phyloP scores from a whole-genome alignment of 768 basidiomycete genomes.

The Krasilnikovozyma curviuscula region DNA sequence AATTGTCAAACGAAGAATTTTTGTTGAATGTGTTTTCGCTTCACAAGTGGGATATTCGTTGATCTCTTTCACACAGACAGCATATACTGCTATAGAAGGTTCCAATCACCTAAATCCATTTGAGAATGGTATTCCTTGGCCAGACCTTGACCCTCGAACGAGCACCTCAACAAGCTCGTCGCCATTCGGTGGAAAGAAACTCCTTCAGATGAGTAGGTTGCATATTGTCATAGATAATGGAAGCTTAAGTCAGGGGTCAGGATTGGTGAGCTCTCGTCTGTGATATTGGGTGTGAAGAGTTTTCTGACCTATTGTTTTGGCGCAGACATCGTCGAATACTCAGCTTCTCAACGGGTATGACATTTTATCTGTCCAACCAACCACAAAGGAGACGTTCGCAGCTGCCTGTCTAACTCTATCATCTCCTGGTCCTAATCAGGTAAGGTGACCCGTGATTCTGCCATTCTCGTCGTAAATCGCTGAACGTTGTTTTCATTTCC shows the following conservation, averaged over 20 bases:
- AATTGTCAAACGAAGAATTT: background rate
- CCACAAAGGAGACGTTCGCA: conserved; percentile 51
- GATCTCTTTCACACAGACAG: conserved; percentile 53
- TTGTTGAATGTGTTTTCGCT: conserved; percentile 33
- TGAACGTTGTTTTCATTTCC: too few relatives aligned
- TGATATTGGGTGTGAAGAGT: background rate
- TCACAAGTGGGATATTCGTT: conserved; percentile 65
- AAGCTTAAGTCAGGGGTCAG: conserved; percentile 54
- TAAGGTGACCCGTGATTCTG: conserved; percentile 20
- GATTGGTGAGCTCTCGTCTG: conserved; percentile 37
- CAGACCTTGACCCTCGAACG: conserved; percentile 38
- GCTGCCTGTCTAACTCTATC: conserved; percentile 63
- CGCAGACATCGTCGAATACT: conserved; percentile 51
- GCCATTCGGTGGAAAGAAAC: conserved; percentile 28
- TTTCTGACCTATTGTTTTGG: background rate
- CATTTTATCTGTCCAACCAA: conserved; percentile 54
- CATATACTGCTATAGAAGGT: conserved; percentile 50
- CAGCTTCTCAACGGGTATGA: conserved; percentile 49
- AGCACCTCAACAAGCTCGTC: conserved; percentile 31
- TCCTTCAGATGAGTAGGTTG: conserved; percentile 48
- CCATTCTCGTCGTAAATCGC: conserved; percentile 90
- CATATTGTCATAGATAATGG: conserved; percentile 65
- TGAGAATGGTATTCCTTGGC: conserved; percentile 22
- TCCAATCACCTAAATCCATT: conserved; percentile 50
- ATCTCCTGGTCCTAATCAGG: conserved; percentile 30